Base-by-base conservation (phyloP, 768 basidiomycete genomes). In the Leucocoprinus leucothites region DNA sequence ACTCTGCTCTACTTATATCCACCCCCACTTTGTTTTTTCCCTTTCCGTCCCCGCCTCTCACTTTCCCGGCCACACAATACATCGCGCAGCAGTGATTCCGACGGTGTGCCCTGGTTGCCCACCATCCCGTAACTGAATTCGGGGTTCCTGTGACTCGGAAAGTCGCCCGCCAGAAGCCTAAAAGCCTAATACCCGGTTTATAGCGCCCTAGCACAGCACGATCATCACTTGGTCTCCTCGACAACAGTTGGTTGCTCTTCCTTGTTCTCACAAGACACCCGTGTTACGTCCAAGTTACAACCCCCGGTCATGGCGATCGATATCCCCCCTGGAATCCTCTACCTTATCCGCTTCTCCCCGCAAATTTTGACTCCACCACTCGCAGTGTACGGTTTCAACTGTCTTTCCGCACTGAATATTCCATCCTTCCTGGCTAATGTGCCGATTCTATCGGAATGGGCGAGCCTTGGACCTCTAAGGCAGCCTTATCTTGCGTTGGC, bases 271-370 rank as follows among this genome's bases (percentile, higher is more conserved):
- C 31, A 5, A 5, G 31, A 11, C 31, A 31, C 31, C 31, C 11
- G 11, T 31, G 5, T 11, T 11, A 31, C 5, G 31, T 31, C 31
- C 5, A 31, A 31, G 31, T 31, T 31, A 31, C 31, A 31, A 31
- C 31, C 31, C 11, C 31, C 31, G 31, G 43, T 48, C 24, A 63
- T 63, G 60, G 35, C 16, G 26, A 41, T 52, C 18, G 56, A 59
- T 18, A 51, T 68, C 5, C 65, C 67, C 2, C 67, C 67, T 9
- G 67, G 67, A 3, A 62, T 66, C 48, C 35, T 59, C 14, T 68
- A 64, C 36, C 63, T 68, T 44, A 19, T 62, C 11, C 60, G 58
- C 45, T 54, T 59, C 48, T 56, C 60, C 1, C 65, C 63, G 2
- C 56, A 38, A 26, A 50, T 68, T 47, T 45, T 63, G 2, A 36